phyloP scores from a whole-genome alignment of 257 asterid genomes.

The Echites panduratus region DNA sequence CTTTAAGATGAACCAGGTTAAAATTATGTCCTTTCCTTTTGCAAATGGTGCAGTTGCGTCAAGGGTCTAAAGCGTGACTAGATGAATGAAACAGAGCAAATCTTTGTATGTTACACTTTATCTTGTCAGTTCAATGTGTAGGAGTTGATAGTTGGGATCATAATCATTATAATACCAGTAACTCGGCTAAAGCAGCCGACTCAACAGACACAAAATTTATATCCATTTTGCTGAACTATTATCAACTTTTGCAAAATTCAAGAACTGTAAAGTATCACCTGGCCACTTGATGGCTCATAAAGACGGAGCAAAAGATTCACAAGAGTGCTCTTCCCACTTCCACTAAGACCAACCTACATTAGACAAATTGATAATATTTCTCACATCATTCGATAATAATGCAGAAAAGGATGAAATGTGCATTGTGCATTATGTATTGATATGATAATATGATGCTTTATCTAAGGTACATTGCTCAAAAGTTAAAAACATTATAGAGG shows the following conservation, averaged over 20 bases:
- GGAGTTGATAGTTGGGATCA: background rate
- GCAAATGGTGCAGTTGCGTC: background rate
- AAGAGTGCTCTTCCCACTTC: constrained; percentile 95
- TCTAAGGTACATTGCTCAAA: background rate
- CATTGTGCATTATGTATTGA: background rate
- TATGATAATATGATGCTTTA: background rate
- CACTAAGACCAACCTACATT: constrained; percentile 85
- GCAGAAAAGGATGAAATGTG: background rate
- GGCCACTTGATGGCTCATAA: constrained; percentile 86
- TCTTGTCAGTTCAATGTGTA: background rate
- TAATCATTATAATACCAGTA: background rate
- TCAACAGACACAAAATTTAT: background rate
- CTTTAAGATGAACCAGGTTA: background rate
- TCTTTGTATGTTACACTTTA: background rate
- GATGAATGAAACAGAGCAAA: background rate
- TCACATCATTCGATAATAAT: background rate
- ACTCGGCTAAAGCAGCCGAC: background rate
- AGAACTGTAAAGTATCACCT: constrained; percentile 43
- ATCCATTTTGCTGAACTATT: constrained; percentile 1
- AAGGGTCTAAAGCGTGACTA: background rate
- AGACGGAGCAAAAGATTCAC: constrained; percentile 92
- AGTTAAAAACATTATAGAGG: background rate
- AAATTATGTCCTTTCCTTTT: background rate
- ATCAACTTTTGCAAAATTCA: background rate
- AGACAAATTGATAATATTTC: background rate